Evolutionary conservation across 768 basidiomycete genomes (phyloP), one percentile per base, ranked within the genome.

Genomic region (Chalciporus piperatus): DNA sequence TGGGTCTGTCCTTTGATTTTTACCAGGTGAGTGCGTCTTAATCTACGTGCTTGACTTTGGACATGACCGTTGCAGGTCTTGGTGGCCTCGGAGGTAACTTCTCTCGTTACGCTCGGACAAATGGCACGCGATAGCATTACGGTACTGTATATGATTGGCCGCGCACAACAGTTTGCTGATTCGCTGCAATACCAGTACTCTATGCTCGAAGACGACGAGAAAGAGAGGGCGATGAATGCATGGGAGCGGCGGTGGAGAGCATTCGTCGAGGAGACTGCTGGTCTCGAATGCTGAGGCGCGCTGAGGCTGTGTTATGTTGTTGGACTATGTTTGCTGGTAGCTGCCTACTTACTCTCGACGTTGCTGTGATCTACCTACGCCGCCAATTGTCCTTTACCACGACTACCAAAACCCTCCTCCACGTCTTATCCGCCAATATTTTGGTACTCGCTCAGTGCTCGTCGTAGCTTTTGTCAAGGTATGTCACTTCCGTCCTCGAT

Each of bases 1-100:
- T 84, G 79, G 86, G 87, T 0, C 72, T 89, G 6, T 82, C 84
- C 1, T 89, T 79, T 62, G 88, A 89, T 68, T 89, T 82, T 66
- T 89, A 76, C 67, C 88, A 89, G 70, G 84, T 81, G 56, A 52
- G 64, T 23, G 12, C 2, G 16, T 50, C 44, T 17, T 48, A 30
- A 17, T 52, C 22, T 19, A 20, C 33, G 20, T 10, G 42, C 40
- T 14, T 10, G 30, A 32, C 17, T n/a, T 13, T 38, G 19, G 16
- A 28, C 22, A n/a, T 22, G 10, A 49, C 32, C 47, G 39, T 37
- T 48, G 38, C 50, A 80, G 79, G 82, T 87, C 30, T 65, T 88
- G 19, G 82, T 82, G 11, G 71, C 80, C 6, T 85, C 83, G 54
- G 87, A 88, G 63, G 59, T 84, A 19, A 82, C 76, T 10, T 84